phyloP scores from a whole-genome alignment of 768 basidiomycete species.

The Epithele typhae region DNA sequence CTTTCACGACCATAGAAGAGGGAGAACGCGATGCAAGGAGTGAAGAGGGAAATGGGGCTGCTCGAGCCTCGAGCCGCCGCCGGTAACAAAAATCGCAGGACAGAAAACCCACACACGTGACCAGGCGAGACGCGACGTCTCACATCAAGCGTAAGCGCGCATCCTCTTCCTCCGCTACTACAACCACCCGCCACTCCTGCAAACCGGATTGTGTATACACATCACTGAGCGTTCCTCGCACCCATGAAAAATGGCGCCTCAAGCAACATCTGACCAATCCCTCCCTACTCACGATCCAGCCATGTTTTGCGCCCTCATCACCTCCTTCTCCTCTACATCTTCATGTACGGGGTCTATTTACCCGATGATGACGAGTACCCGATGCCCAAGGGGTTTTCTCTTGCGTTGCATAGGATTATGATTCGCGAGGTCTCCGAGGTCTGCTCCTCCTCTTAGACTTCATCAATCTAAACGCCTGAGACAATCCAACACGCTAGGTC shows the following conservation, averaged over 20 bases:
- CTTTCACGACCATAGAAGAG: conserved; percentile 17
- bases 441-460: not conserved
- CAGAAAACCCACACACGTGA: too few relatives aligned
- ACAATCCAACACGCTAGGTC: conserved; percentile 40
- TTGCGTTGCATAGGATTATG: conserved; percentile 63
- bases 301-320: conserved; percentile 78
- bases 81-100: too few relatives aligned
- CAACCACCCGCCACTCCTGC: too few relatives aligned
- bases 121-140: too few relatives aligned
- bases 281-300: conserved; percentile 44
- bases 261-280: conserved; percentile 46
- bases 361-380: conserved; percentile 28
- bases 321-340: conserved; percentile 58
- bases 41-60: too few relatives aligned
- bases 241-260: too few relatives aligned
- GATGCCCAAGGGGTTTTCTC: conserved; percentile 52
- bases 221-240: too few relatives aligned
- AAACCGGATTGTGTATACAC: too few relatives aligned
- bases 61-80: too few relatives aligned
- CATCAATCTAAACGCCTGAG: not conserved
- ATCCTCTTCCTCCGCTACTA: too few relatives aligned
- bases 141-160: too few relatives aligned
- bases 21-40: conserved; percentile 1
- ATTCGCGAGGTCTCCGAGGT: conserved; percentile 73
- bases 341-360: conserved; percentile 45